Conservation (phyloP, 108 stramenopile genomes). For the Pseudonitzschia delicatissima region DNA sequence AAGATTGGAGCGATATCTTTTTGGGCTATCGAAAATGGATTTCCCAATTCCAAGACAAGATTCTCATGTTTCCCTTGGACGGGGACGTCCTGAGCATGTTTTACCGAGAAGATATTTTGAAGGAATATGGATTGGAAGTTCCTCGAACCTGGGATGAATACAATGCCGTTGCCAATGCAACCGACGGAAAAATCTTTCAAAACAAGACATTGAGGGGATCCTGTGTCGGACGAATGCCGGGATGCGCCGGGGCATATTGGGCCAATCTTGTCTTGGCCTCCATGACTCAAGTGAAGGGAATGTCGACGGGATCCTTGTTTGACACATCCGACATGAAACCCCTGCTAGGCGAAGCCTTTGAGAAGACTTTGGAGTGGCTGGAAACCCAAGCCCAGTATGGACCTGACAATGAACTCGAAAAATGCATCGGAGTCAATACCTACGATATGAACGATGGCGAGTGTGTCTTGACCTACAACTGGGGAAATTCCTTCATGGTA, state of each 20-base stretch:
- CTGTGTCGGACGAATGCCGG: slow-evolving; percentile 20
- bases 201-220: slow-evolving; percentile 24
- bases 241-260: slow-evolving; percentile 20
- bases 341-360: slow-evolving; percentile 28
- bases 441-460: slow-evolving; percentile 21
- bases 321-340: slow-evolving; percentile 36
- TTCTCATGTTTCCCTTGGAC: slow-evolving; percentile 32
- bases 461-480: slow-evolving; percentile 34
- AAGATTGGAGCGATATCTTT: slow-evolving; percentile 31
- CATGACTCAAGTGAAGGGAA: slow-evolving; percentile 37
- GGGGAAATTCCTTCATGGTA: slow-evolving; percentile 27
- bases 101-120: slow-evolving; percentile 38
- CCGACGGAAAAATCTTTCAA: slow-evolving; percentile 21
- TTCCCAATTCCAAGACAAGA: slow-evolving; percentile 25
- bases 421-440: slow-evolving; percentile 5
- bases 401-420: slow-evolving; percentile 18
- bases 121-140: slow-evolving; percentile 18
- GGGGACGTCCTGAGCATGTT: slow-evolving; percentile 33
- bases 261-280: slow-evolving; percentile 24
- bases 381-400: slow-evolving; percentile 30
- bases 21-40: slow-evolving; percentile 28
- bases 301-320: slow-evolving; percentile 29
- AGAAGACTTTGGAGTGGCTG: slow-evolving; percentile 18
- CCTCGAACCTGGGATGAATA: slow-evolving; percentile 48
- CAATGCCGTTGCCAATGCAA: slow-evolving; percentile 27